Conservation (phyloP, 116 monocot genomes). For the Zostera marina region DNA sequence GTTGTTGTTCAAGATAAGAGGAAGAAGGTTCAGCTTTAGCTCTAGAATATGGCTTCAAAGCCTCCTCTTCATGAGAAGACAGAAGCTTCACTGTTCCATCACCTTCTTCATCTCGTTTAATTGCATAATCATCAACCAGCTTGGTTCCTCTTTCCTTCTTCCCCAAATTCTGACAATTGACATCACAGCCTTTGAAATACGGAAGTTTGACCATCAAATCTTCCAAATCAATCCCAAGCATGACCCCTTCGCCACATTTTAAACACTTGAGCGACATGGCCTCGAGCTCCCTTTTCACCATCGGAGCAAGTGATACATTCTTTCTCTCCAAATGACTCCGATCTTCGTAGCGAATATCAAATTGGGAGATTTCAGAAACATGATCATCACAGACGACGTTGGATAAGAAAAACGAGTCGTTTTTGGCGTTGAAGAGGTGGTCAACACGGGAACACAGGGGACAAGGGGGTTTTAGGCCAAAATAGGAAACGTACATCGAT, state of each 20-base stretch:
- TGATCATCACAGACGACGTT: constrained; percentile 36
- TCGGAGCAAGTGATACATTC: not conserved
- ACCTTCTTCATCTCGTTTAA: not conserved
- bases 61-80: not conserved
- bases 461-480: constrained; percentile 57
- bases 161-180: not conserved
- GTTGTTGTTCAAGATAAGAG: not conserved
- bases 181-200: constrained; percentile 10
- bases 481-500: constrained; percentile 37
- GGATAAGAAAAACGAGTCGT: not conserved
- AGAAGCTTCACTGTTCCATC: not conserved
- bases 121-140: not conserved
- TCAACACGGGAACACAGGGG: constrained; percentile 56
- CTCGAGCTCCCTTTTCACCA: constrained; percentile 19
- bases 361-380: constrained; percentile 27
- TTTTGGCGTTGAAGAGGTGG: constrained; percentile 21
- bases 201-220: constrained; percentile 29
- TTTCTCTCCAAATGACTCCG: constrained; percentile 1
- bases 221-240: not conserved
- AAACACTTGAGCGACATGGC: constrained; percentile 39
- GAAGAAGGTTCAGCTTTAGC: not conserved
- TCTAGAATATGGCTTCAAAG: not conserved
- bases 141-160: not conserved
- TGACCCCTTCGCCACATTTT: constrained; percentile 22
- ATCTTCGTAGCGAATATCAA: constrained; percentile 22